phyloP scores from a whole-genome alignment of 441 rosid species.

The Pelargonium citronellum region DNA sequence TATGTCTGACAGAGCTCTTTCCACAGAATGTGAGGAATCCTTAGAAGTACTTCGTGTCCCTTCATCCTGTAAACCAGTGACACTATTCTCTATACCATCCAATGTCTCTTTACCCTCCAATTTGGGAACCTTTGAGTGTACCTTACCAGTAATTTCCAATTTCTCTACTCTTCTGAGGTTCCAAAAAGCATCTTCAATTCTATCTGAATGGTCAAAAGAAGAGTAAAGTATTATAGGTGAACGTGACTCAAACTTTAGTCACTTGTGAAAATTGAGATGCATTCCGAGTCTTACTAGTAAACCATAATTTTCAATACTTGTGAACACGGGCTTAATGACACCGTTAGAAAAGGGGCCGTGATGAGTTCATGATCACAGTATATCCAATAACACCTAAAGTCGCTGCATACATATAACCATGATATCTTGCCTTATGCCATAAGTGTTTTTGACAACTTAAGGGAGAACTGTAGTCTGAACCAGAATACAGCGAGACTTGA shows the following conservation, averaged over 20 bases:
- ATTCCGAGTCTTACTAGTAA: background rate
- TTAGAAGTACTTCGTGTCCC: slow-evolving; percentile 22
- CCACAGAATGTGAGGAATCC: slow-evolving; percentile 17
- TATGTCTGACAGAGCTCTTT: slow-evolving; percentile 41
- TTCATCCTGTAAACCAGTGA: slow-evolving; percentile 18
- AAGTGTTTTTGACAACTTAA: no score
- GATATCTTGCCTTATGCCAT: background rate
- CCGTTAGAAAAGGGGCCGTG: background rate
- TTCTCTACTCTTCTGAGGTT: slow-evolving; percentile 51
- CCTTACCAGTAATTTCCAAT: slow-evolving; percentile 30
- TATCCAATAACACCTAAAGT: background rate
- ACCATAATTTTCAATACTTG: background rate
- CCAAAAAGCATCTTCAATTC: slow-evolving; percentile 72
- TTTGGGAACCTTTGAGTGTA: slow-evolving; percentile 24
- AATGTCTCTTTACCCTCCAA: slow-evolving; percentile 19
- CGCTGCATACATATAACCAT: background rate
- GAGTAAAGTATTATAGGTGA: background rate
- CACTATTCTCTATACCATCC: slow-evolving; percentile 24
- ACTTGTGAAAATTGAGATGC: background rate
- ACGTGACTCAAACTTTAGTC: background rate
- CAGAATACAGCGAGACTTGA: no score
- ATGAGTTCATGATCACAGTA: background rate
- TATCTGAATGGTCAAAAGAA: slow-evolving; percentile 35
- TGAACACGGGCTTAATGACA: background rate
- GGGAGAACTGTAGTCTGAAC: no score